Conservation (phyloP, 2,329 filamentous ascomycete genomes). For the Trichoderma arundinaceum region DNA sequence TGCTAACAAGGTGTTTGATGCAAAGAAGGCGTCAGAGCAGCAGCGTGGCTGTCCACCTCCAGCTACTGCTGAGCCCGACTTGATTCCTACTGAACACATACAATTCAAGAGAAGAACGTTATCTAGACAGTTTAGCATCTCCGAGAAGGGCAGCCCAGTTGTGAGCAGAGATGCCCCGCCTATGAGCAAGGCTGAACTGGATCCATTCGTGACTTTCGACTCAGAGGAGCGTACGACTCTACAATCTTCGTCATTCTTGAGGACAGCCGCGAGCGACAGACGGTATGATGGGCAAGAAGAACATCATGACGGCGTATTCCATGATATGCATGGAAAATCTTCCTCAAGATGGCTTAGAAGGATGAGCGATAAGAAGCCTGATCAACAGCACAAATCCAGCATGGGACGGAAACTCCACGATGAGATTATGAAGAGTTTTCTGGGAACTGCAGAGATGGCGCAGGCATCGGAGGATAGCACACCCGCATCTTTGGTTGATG, state of each 20-base stretch:
- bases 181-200: not conserved
- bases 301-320: not conserved
- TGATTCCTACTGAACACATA: not conserved
- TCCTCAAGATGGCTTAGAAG: constrained; percentile 1
- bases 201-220: not conserved
- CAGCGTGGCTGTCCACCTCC: no score
- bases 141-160: constrained; percentile 39
- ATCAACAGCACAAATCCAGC: not conserved
- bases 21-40: not conserved
- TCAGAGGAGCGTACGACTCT: rapidly evolving
- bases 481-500: not conserved
- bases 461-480: not conserved
- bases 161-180: not conserved
- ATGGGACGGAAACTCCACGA: not conserved
- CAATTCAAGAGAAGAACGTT: not conserved
- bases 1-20: not conserved
- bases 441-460: not conserved
- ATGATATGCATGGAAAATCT: not conserved
- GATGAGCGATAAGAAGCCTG: not conserved
- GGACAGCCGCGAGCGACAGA: not conserved
- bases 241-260: not conserved
- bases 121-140: constrained; percentile 36
- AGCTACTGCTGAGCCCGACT: not conserved
- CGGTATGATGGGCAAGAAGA: not conserved
- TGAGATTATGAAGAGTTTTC: constrained; percentile 19